Evolutionary conservation across 805 yeast species (phyloP).

Genomic region (Candida wancherniae): DNA sequence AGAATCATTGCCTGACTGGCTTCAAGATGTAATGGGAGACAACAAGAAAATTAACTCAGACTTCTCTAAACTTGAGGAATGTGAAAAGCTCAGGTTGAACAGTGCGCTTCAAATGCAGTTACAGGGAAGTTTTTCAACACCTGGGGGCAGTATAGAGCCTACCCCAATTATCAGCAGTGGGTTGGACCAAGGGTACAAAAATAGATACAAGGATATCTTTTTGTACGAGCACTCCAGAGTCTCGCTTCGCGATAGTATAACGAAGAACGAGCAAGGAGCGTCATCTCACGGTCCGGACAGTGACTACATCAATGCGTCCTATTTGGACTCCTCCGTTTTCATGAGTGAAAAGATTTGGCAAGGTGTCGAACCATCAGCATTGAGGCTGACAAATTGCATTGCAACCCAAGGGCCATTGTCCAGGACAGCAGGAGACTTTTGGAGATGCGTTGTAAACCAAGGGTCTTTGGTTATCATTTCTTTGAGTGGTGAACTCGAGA

Average conservation of each 20-base stretch:
- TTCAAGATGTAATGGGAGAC: constrained; percentile 7
- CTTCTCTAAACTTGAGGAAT: constrained; percentile 62
- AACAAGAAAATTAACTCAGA: constrained; percentile 23
- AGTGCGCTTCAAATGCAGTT: constrained; percentile 8
- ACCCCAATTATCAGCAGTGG: constrained; percentile 49
- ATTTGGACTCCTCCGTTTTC: constrained; percentile 33
- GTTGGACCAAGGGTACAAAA: constrained; percentile 18
- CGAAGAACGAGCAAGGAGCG: not conserved
- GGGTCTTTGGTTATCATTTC: constrained; percentile 64
- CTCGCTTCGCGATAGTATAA: constrained; percentile 6
- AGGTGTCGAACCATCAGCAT: constrained; percentile 4
- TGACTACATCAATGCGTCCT: constrained; percentile 87
- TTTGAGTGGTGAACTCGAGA: constrained; percentile 71
- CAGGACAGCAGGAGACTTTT: constrained; percentile 76
- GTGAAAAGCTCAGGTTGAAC: constrained; percentile 65
- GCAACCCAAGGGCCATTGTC: constrained; percentile 88
- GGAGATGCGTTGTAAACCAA: constrained; percentile 69
- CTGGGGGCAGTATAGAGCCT: constrained; percentile 15
- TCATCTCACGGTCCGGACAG: constrained; percentile 12
- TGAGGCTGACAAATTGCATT: constrained; percentile 40
- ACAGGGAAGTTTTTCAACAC: constrained; percentile 9
- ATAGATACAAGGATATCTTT: constrained; percentile 19
- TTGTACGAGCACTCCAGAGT: constrained; percentile 18
- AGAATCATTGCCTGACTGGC: constrained; percentile 15
- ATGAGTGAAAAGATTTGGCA: not conserved